Conservation (phyloP, 1,139 yeast genomes). For the Dujonia santamariae region DNA sequence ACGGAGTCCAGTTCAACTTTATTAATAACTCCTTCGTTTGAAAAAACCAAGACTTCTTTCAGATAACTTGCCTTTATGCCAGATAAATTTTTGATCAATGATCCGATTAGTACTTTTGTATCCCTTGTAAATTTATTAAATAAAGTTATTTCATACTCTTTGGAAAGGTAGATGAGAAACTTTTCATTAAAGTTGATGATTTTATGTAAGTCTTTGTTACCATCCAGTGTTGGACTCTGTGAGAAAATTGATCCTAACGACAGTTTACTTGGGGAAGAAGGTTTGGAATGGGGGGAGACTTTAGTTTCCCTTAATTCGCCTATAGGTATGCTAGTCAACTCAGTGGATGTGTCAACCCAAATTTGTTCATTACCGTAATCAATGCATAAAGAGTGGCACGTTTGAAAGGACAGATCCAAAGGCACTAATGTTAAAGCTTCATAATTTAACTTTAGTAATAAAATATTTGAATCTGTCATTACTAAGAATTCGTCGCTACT, state of each 20-base stretch:
- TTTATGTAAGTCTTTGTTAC: too few species aligned
- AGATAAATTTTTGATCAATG: slow-evolving; percentile 32
- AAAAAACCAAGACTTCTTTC: slow-evolving; percentile 34
- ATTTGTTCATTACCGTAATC: slow-evolving; percentile 20
- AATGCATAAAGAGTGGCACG: slow-evolving; percentile 17
- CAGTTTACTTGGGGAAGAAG: not conserved
- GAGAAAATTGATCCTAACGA: too few species aligned
- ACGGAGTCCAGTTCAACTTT: slow-evolving; percentile 14
- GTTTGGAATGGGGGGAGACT: not conserved
- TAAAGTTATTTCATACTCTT: slow-evolving; percentile 29
- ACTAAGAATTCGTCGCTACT: slow-evolving; percentile 40
- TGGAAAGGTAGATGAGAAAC: slow-evolving; percentile 19
- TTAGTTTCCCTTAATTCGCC: slow-evolving; percentile 12
- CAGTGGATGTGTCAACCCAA: slow-evolving; percentile 18
- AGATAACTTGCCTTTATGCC: slow-evolving; percentile 33
- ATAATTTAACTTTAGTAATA: slow-evolving; percentile 25
- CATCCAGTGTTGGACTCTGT: too few species aligned
- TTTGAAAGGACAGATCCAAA: slow-evolving; percentile 15
- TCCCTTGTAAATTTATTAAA: slow-evolving; percentile 13
- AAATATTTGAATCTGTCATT: slow-evolving; percentile 43
- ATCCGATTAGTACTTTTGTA: slow-evolving; percentile 22
- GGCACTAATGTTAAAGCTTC: slow-evolving; percentile 21
- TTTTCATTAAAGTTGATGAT: not conserved
- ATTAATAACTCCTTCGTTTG: slow-evolving; percentile 38
- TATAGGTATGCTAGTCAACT: slow-evolving; percentile 11